Percentiles rank a stretch among this genome's conserved stretches.
Evolutionary conservation across 768 basidiomycete species (phyloP).

Genomic region (Suillus fuscotomentosus): DNA sequence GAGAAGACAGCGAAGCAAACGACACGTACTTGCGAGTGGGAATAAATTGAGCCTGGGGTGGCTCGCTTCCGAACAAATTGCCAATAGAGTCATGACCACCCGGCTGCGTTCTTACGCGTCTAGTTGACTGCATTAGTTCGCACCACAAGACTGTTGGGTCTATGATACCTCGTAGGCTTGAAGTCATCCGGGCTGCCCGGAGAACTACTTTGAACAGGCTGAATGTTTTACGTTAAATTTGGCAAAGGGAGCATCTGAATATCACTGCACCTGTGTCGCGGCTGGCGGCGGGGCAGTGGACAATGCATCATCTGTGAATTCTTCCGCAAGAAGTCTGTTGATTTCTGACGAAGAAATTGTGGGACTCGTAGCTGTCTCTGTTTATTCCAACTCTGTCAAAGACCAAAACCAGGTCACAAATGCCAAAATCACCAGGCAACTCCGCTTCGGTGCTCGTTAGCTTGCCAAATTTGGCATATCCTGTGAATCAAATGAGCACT

Average conservation of each 20-base stretch:
- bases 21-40: constrained; percentile 62
- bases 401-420: constrained; percentile 10
- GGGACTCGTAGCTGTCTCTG: constrained; percentile 14
- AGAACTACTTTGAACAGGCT: neutral
- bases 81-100: constrained; percentile 29
- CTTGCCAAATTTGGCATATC: constrained; percentile 72
- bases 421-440: constrained; percentile 19
- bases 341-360: constrained; percentile 6
- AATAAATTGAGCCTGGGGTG: constrained; percentile 48
- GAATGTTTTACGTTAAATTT: neutral
- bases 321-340: constrained; percentile 22
- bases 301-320: constrained; percentile 58
- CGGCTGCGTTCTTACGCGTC: constrained; percentile 33
- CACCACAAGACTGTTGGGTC: neutral
- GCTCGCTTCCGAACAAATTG: constrained; percentile 46
- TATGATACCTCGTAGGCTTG: constrained; percentile 50
- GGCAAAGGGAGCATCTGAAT: neutral
- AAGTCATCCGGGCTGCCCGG: constrained; percentile 11
- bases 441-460: constrained; percentile 26
- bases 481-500: constrained; percentile 34
- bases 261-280: constrained; percentile 3
- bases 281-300: constrained; percentile 48
- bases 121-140: constrained; percentile 7
- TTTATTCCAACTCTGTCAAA: constrained; percentile 9
- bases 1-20: neutral